phyloP scores from a whole-genome alignment of 345 rosid genomes.

The Rhodamnia argentea region DNA sequence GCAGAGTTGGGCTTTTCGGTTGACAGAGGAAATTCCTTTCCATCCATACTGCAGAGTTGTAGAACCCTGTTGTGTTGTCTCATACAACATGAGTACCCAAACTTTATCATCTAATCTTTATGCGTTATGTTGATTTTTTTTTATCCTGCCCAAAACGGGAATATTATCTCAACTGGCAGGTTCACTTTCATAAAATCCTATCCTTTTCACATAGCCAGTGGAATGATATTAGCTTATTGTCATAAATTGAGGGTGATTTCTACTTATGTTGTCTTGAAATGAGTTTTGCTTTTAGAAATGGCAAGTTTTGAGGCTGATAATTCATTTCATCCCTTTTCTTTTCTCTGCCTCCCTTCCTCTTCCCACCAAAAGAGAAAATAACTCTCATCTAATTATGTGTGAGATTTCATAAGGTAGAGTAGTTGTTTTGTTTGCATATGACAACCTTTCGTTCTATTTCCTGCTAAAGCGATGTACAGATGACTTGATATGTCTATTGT shows the following conservation, averaged over 20 bases:
- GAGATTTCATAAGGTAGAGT: neutral
- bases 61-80: neutral
- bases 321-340: neutral
- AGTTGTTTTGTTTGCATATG: neutral
- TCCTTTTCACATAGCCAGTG: neutral
- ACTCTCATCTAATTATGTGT: neutral
- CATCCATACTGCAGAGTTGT: neutral
- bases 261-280: neutral
- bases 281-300: neutral
- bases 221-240: neutral
- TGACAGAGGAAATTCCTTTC: neutral
- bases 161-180: neutral
- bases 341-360: neutral
- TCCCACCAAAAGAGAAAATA: neutral
- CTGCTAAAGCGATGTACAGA: neutral
- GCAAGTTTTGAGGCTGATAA: neutral
- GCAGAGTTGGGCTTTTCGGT: neutral
- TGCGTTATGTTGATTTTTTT: neutral
- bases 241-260: neutral
- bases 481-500: neutral
- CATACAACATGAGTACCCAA: neutral
- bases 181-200: neutral
- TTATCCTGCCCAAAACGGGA: neutral
- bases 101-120: neutral
- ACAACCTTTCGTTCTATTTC: neutral